Evolutionary conservation across 176 grass and related monocot genomes (phyloP).

Genomic region (Urochloa ruziziensis): DNA sequence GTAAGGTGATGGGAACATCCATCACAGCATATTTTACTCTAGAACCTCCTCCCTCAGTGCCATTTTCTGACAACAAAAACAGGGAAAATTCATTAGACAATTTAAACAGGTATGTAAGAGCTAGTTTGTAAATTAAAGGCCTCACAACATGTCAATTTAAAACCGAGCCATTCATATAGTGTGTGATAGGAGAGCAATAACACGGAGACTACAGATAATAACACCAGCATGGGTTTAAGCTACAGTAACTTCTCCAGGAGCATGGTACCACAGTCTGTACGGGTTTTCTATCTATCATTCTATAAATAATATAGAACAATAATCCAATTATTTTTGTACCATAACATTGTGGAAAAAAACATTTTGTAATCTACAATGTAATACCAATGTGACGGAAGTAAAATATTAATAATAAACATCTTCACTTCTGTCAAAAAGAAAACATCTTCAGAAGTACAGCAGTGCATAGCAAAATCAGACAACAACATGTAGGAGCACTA

Average conservation of each 20-base stretch:
- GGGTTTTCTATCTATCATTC: neutral
- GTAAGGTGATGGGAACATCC: slow-evolving; percentile 81
- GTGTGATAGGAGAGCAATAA: neutral
- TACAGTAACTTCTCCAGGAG: neutral
- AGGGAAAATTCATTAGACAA: slow-evolving; percentile 5
- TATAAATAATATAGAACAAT: neutral
- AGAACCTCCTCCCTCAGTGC: slow-evolving; percentile 58
- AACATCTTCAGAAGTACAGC: neutral
- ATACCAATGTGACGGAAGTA: neutral
- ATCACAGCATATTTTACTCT: slow-evolving; percentile 85
- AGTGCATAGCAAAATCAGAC: neutral
- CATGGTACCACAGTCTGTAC: neutral
- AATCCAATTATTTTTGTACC: slow-evolving; percentile 4
- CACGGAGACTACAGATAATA: neutral
- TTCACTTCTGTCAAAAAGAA: neutral
- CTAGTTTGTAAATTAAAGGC: neutral
- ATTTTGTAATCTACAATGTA: neutral
- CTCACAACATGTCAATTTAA: slow-evolving; percentile 19
- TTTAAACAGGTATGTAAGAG: slow-evolving; percentile 6
- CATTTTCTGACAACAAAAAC: slow-evolving; percentile 63
- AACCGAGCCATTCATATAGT: neutral
- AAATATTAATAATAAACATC: slow-evolving; percentile 6
- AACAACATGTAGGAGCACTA: neutral
- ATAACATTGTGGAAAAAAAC: slow-evolving; percentile 6
- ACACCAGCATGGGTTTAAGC: neutral